Evolutionary conservation across 257 asterid genomes (phyloP), one percentile per base, ranked within the genome.

Genomic region (Misopates orontium): DNA sequence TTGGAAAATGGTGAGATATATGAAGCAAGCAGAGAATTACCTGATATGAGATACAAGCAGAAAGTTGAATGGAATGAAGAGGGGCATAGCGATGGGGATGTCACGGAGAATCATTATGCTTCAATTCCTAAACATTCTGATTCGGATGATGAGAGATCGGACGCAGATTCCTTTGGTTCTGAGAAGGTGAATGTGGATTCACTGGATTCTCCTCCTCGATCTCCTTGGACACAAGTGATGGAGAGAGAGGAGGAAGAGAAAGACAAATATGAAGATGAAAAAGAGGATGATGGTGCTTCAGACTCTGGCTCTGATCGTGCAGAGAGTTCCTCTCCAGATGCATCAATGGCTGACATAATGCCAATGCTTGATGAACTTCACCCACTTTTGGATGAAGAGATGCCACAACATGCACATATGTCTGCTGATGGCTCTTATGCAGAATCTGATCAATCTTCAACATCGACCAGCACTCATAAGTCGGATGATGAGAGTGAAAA

Each of bases 311-410:
- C 95, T n/a, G 94, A 87, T 72, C 69, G 73, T 28, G 87, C 82
- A 0, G 98, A 87, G 82, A 87, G 94, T 75, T 90, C 96, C 42
- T 93, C 99, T 64, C 96, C 99, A 0, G 97, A 86, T 63, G 97
- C 94, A 47, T 93, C 99, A n/a, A 79, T 90, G 87, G 82, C 89
- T 49, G 99, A 85, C 74, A 87, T 93, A 41, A 84, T 87, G 69
- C 99, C 99, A 1, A 83, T 93, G 86, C 95, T 93, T 16, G 95
- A 90, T 51, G 99, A 93, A 82, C 97, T 93, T 60, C 96, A 90
- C 60, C 99, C 99, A 0, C 94, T 93, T 61, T 77, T 93, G 42
- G 97, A 83, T 54, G 95, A 84, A 64, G 96, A 85, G 10, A 64
- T 71, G n/a, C 80, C 89, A 4, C 95, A 73, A 21, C 85, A 79